A percentile compares a stretch with the other conserved stretches of the same genome.
phyloP scores from a whole-genome alignment of 139 green algal genomes.

The Micractinium sp. region DNA sequence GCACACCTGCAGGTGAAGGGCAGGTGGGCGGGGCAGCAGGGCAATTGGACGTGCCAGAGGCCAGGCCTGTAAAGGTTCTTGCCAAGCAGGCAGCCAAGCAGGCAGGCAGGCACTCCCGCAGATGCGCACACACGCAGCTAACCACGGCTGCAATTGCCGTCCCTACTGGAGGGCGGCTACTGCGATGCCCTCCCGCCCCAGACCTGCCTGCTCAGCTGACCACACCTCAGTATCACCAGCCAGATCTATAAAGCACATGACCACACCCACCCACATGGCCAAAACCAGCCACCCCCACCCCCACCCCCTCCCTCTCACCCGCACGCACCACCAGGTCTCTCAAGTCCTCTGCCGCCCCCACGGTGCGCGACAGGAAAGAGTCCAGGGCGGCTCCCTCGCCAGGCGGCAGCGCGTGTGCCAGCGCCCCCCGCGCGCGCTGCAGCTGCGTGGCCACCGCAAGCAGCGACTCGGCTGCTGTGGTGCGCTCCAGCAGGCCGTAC shows the following conservation, averaged over 20 bases:
- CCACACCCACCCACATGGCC: not conserved
- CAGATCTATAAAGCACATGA: too few relatives aligned
- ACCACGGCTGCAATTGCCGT: too few relatives aligned
- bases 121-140: too few relatives aligned
- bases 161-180: too few relatives aligned
- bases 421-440: not conserved
- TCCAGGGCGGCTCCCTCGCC: conserved; percentile 40
- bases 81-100: not conserved
- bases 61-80: too few relatives aligned
- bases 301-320: conserved; percentile 25
- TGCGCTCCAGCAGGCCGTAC: conserved; percentile 54
- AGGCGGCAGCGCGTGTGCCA: conserved; percentile 36
- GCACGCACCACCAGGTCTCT: conserved; percentile 37
- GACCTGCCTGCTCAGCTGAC: not conserved
- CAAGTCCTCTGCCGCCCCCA: conserved; percentile 46
- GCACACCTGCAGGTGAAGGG: not conserved
- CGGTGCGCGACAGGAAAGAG: conserved; percentile 34
- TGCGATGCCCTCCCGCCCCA: not conserved
- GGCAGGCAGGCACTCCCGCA: too few relatives aligned
- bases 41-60: not conserved
- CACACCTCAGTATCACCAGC: not conserved
- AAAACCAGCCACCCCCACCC: not conserved
- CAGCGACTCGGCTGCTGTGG: conserved; percentile 46
- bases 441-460: conserved; percentile 40
- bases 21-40: not conserved